Percentiles rank a stretch among this genome's conserved stretches.
Conservation (phyloP, 768 basidiomycete species). For the Rhizopogon vulgaris region DNA sequence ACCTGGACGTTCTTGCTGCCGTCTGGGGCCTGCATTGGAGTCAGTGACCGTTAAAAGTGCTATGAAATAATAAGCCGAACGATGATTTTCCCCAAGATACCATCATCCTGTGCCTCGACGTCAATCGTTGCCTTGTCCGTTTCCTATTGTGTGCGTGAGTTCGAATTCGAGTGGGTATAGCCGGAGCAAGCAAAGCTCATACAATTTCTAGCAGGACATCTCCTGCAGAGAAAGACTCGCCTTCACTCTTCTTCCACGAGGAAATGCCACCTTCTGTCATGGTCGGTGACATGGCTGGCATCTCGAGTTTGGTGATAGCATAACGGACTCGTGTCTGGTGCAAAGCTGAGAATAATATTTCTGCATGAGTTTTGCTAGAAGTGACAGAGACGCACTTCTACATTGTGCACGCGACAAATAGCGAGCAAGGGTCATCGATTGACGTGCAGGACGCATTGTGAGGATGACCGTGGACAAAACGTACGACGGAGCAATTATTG, state of each 20-base stretch:
- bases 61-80: slow-evolving; percentile 37
- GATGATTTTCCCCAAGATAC: slow-evolving; percentile 88
- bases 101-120: slow-evolving; percentile 97
- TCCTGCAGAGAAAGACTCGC: slow-evolving; percentile 72
- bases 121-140: slow-evolving; percentile 97
- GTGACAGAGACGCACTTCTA: neutral
- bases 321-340: slow-evolving; percentile 44
- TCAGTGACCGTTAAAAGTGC: neutral
- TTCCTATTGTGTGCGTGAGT: slow-evolving; percentile 47
- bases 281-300: slow-evolving; percentile 98
- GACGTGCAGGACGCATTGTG: slow-evolving; percentile 3
- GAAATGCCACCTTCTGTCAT: slow-evolving; percentile 95
- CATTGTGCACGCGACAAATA: slow-evolving; percentile 10
- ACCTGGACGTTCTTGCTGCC: slow-evolving; percentile 83
- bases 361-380: neutral
- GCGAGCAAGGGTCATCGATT: slow-evolving; percentile 12
- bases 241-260: slow-evolving; percentile 85
- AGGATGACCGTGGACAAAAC: neutral
- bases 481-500: neutral
- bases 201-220: slow-evolving; percentile 91
- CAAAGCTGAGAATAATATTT: slow-evolving; percentile 23
- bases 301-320: slow-evolving; percentile 71
- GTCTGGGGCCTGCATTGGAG: slow-evolving; percentile 48
- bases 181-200: slow-evolving; percentile 22
- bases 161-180: neutral